Evolutionary conservation across 345 rosid species (phyloP).

Genomic region (Melastoma malabathricum): DNA sequence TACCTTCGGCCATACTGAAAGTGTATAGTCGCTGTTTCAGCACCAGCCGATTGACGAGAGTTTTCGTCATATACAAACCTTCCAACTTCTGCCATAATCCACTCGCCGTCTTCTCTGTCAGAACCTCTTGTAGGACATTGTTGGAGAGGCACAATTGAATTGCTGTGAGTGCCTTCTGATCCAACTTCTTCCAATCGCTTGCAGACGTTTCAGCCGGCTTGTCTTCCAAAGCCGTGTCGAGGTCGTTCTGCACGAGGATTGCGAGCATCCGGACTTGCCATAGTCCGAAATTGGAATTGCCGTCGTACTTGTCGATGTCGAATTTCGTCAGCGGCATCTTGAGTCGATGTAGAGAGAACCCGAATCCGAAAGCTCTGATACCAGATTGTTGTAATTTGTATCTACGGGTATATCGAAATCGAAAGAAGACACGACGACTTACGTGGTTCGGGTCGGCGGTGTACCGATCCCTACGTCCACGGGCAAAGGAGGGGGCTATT

Average conservation of each 20-base stretch:
- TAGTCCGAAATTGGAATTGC: not conserved
- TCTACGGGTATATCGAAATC: no score
- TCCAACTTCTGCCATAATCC: not conserved
- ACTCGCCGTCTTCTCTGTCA: not conserved
- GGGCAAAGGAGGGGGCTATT: no score
- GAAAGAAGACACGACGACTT: no score
- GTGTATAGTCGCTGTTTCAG: not conserved
- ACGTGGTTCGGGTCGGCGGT: no score
- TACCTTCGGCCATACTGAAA: not conserved
- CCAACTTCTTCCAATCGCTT: no score
- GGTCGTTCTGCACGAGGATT: not conserved
- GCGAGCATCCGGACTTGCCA: not conserved
- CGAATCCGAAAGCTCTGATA: no score
- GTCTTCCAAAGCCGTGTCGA: not conserved
- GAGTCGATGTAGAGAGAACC: no score
- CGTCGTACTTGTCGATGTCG: constrained; percentile 4
- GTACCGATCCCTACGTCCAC: no score
- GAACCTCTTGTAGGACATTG: not conserved
- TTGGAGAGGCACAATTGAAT: not conserved
- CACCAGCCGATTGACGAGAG: not conserved
- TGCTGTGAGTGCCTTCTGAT: not conserved
- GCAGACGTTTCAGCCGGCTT: not conserved
- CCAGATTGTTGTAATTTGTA: no score
- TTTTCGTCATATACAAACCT: not conserved
- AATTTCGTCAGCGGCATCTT: constrained; percentile 2